These are phyloP conservation scores for Eucommia ulmoides DNA, from an alignment of 257 asterid species.

Conservation along the genomic window DNA sequence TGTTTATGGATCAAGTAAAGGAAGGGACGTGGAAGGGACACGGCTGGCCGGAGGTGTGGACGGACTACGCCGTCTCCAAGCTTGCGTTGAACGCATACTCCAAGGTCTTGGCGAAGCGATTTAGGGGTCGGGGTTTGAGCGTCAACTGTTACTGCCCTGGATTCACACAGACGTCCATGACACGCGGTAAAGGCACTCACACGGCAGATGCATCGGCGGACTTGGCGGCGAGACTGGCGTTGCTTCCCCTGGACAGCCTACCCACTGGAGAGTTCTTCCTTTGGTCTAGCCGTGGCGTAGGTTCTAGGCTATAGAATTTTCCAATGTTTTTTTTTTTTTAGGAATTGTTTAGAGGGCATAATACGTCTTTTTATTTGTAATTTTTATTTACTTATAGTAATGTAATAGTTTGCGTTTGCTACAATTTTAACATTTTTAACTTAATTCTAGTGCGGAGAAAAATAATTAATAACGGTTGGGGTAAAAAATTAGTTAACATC, in stretches of 20 bases:
- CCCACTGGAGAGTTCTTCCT: conserved; percentile 45
- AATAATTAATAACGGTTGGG: too few species aligned
- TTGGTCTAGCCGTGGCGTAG: conserved; percentile 8
- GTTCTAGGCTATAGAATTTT: conserved; percentile 49
- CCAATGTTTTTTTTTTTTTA: too few species aligned
- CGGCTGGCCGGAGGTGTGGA: conserved; percentile 82
- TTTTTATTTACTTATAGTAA: too few species aligned
- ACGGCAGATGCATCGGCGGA: conserved; percentile 40
- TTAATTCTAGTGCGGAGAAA: too few species aligned
- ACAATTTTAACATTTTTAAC: too few species aligned
- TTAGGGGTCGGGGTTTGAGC: conserved; percentile 19
- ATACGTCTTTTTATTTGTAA: too few species aligned
- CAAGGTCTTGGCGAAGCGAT: conserved; percentile 38
- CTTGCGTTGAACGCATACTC: conserved; percentile 61
- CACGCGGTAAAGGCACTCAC: conserved; percentile 46
- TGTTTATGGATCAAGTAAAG: conserved; percentile 44
- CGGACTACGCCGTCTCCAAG: conserved; percentile 73
- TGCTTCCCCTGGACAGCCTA: conserved; percentile 35
- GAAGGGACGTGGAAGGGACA: conserved; percentile 39
- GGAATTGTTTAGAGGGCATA: too few species aligned
- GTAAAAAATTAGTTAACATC: too few species aligned
- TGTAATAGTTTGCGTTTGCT: too few species aligned
- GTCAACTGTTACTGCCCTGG: conserved; percentile 78
- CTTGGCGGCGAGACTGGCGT: conserved; percentile 22
- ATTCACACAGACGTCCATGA: conserved; percentile 71